These are phyloP conservation scores for Zasmidium citrigriseum DNA, from an alignment of 2,329 filamentous ascomycete genomes.

Conservation along the genomic window DNA sequence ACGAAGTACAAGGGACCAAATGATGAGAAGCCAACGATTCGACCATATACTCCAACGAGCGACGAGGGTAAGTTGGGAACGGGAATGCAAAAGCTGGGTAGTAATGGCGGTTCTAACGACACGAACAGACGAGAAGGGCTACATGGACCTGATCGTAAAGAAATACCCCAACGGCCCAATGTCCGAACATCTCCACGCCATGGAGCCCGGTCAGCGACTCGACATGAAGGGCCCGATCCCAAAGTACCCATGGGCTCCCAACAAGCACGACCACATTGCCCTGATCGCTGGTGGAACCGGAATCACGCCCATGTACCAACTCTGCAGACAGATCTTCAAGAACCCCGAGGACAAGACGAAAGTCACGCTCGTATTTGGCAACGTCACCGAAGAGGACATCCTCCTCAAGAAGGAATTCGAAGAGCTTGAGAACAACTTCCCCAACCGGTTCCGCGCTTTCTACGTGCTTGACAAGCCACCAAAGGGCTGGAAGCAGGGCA, in stretches of 20 bases:
- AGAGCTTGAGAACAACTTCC: conserved; percentile 90
- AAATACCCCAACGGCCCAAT: conserved; percentile 87
- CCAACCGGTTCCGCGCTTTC: conserved; percentile 91
- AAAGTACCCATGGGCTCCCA: conserved; percentile 85
- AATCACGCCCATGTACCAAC: conserved; percentile 98
- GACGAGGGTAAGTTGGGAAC: conserved; percentile 66
- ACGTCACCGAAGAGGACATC: conserved; percentile 86
- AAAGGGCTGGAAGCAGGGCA: conserved; percentile 72
- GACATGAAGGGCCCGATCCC: conserved; percentile 94
- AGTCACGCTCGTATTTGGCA: conserved; percentile 93
- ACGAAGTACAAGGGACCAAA: conserved; percentile 88
- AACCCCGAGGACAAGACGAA: conserved; percentile 97
- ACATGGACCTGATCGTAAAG: conserved; percentile 88
- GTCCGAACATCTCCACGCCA: conserved; percentile 82
- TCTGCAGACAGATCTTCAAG: conserved; percentile 87
- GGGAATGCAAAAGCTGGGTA: neutral
- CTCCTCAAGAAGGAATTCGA: conserved; percentile 83
- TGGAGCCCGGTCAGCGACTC: conserved; percentile 79
- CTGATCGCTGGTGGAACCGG: conserved; percentile 93
- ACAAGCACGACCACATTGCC: conserved; percentile 89
- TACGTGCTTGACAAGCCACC: conserved; percentile 87
- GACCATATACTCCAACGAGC: conserved; percentile 90
- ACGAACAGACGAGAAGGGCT: conserved; percentile 69
- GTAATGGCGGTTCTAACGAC: neutral
- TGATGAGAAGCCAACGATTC: conserved; percentile 80